phyloP scores from a whole-genome alignment of 2,329 filamentous ascomycete genomes.

The Magnaporthiopsis incrustans region DNA sequence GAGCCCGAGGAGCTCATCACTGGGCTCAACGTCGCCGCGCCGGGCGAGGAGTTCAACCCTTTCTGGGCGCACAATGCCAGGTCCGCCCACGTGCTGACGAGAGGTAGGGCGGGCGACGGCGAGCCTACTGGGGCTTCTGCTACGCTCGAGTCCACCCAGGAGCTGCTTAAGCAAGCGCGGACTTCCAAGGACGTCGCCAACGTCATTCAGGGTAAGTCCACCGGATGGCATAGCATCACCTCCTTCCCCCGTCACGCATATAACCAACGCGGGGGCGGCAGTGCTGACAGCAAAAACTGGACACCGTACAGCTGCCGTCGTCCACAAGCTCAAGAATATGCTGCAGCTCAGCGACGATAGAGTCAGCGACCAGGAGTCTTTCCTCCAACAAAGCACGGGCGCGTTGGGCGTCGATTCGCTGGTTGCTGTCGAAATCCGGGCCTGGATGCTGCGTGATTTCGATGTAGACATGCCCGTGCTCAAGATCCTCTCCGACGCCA shows the following conservation, averaged over 20 bases:
- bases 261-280: too few relatives aligned
- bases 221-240: too few relatives aligned
- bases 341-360: neutral
- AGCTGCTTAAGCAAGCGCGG: neutral
- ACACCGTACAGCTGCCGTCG: neutral
- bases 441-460: slow-evolving; percentile 39
- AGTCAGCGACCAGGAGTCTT: neutral
- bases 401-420: slow-evolving; percentile 20
- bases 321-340: neutral
- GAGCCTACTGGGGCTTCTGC: neutral
- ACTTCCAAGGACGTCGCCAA: neutral
- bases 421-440: slow-evolving; percentile 27
- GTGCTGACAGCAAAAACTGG: too few relatives aligned
- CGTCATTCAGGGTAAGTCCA: neutral
- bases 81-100: slow-evolving; percentile 2
- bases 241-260: too few relatives aligned
- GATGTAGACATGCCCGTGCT: slow-evolving; percentile 35
- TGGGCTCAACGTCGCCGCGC: slow-evolving; percentile 1
- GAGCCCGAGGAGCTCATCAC: neutral
- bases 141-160: neutral
- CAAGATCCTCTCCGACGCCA: slow-evolving; percentile 27
- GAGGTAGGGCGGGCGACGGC: neutral
- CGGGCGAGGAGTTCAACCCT: slow-evolving; percentile 1
- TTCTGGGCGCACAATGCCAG: neutral
- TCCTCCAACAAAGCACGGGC: neutral